Base-by-base conservation (phyloP, 2,329 filamentous ascomycete genomes). In the Penicillium hordei region DNA sequence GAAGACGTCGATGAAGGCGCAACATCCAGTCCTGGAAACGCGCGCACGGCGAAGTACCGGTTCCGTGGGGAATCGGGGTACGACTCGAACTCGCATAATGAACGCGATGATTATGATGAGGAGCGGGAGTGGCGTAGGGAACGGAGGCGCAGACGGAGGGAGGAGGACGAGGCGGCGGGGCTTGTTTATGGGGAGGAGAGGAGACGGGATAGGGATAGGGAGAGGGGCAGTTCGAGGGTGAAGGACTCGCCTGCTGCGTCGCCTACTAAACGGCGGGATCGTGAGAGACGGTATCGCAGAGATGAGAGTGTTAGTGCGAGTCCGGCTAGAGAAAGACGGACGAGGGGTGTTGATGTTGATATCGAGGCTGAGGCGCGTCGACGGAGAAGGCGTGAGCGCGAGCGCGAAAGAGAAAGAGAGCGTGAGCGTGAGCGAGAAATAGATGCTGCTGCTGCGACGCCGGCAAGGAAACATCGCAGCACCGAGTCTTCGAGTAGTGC, bases 401-500 rank as follows among this genome's bases (percentile, higher is more conserved):
- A 61, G 48, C 57, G 56, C 19, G 56, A 60, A 42, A 31, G 57
- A 29, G 49, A 60, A 39, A 25, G 57, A 19, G 49, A 55, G 17
- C 12, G 45, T 0, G 57, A 60, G 45, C 46, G 60, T 7, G 52
- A 58, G 50, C 61, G 54, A 50, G 57, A 51, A 31, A 52, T 50
- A 27, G 58, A 60, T 48, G 68, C 52, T 55, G 58, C 48, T 45
- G 56, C 62, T 48, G 59, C 55, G 3, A 34, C 29, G 40, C 39
- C 50, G 58, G 65, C 61, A 62, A 67, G 62, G 59, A 79, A 76
- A 65, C 75, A 73, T 69, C 65, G 70, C 43, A 77, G 76, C 45
- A 72, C 70, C 0, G 76, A 77, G 33, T 79, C 77, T 17, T 72
- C 75, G 6, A 76, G 74, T 60, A 79, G 76, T 60, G 71, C 70